These are phyloP conservation scores for Leucocoprinus leucothites DNA, from an alignment of 768 basidiomycete genomes.

Conservation along the genomic window DNA sequence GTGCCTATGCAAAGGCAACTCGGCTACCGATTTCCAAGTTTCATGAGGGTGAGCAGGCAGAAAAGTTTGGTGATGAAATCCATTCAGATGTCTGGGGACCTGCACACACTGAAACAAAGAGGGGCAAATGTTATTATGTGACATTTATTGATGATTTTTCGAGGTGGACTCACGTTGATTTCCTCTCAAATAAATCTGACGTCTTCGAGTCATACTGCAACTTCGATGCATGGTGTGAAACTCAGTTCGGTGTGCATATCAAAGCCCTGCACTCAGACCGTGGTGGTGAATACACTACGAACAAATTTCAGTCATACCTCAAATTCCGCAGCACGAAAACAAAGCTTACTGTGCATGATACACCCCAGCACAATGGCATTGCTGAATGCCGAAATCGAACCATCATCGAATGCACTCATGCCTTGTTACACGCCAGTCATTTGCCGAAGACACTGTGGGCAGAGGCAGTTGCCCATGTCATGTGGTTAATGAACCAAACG, in stretches of 20 bases:
- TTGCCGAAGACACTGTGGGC: constrained; percentile 38
- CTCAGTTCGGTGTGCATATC: constrained; percentile 25
- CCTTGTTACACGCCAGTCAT: constrained; percentile 31
- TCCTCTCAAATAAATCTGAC: too few relatives aligned
- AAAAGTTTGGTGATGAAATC: too few relatives aligned
- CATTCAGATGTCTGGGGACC: too few relatives aligned
- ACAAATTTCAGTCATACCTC: constrained; percentile 29
- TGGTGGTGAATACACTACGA: constrained; percentile 41
- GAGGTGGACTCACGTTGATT: too few relatives aligned
- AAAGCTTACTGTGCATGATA: constrained; percentile 37
- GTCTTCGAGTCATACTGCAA: constrained; percentile 26
- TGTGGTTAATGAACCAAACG: constrained; percentile 34
- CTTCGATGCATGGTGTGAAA: constrained; percentile 29
- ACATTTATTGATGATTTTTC: too few relatives aligned
- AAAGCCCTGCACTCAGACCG: constrained; percentile 36
- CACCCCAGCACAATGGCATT: constrained; percentile 41
- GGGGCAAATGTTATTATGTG: too few relatives aligned
- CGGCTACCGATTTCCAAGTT: too few relatives aligned
- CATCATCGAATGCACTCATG: constrained; percentile 27
- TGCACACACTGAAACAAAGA: too few relatives aligned
- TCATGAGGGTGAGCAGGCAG: too few relatives aligned
- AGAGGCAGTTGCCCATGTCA: constrained; percentile 28
- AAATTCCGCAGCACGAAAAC: constrained; percentile 32
- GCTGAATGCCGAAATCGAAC: constrained; percentile 38
- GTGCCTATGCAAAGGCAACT: too few relatives aligned